phyloP scores from a whole-genome alignment of 495 filamentous ascomycete species.

The Xylaria cubensis region DNA sequence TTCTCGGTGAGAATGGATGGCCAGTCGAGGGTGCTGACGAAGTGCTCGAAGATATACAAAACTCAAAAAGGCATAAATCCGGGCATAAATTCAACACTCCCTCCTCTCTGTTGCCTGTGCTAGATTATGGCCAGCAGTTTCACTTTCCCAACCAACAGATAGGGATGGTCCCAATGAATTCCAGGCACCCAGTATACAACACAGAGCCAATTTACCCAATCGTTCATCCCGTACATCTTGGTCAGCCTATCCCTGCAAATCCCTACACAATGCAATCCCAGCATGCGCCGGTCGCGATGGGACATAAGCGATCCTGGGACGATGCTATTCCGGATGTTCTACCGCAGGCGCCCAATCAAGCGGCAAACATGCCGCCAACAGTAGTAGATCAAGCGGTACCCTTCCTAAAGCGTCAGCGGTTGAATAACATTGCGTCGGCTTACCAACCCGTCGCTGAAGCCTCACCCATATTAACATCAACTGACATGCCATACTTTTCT shows the following conservation, averaged over 20 bases:
- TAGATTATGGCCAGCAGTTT: not conserved
- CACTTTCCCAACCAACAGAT: not conserved
- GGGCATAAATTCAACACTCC: not conserved
- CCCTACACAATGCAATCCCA: not conserved
- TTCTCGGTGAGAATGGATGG: constrained; percentile 32
- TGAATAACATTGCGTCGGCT: not conserved
- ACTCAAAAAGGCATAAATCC: not conserved
- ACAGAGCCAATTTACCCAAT: not conserved
- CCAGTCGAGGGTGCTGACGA: constrained; percentile 21
- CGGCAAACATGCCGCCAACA: not conserved
- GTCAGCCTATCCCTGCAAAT: not conserved
- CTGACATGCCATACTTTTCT: not conserved
- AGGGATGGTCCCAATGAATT: not conserved
- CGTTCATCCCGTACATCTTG: not conserved
- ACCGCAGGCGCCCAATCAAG: not conserved
- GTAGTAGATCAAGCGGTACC: not conserved
- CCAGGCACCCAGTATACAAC: not conserved
- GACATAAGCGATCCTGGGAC: constrained; percentile 8
- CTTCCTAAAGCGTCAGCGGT: constrained; percentile 6
- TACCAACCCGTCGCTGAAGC: not conserved
- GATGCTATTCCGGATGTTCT: not conserved
- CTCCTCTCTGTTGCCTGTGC: not conserved
- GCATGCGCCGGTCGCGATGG: not conserved
- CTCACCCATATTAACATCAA: not conserved
- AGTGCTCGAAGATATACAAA: not conserved